Percentiles rank a stretch among this genome's conserved stretches.
Conservation (phyloP, 768 basidiomycete species). For the Termitomyces bulborhizus region DNA sequence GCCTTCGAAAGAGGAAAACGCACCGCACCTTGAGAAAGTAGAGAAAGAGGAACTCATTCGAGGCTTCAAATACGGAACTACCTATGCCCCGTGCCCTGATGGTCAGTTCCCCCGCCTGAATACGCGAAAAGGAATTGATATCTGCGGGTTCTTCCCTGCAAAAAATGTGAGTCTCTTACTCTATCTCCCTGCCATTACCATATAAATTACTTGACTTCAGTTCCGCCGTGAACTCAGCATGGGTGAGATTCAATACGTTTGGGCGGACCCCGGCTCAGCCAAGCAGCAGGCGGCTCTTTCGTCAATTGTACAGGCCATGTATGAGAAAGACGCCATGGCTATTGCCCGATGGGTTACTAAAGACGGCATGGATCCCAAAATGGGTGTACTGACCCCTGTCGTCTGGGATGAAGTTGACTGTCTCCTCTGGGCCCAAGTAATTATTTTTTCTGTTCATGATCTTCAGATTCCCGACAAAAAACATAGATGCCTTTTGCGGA, state of each 20-base stretch:
- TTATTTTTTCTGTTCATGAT: not conserved
- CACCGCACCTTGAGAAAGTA: conserved; percentile 42
- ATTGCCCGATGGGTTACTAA: conserved; percentile 78
- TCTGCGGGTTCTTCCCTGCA: conserved; percentile 74
- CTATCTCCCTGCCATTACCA: not conserved
- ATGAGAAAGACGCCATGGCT: conserved; percentile 56
- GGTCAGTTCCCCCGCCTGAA: conserved; percentile 71
- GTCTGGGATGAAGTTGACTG: conserved; percentile 67
- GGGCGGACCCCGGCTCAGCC: conserved; percentile 61
- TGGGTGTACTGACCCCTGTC: conserved; percentile 70
- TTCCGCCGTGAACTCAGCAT: conserved; percentile 78
- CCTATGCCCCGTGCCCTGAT: conserved; percentile 82
- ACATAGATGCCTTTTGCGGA: conserved; percentile 91
- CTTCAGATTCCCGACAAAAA: not conserved
- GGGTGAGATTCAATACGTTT: conserved; percentile 84
- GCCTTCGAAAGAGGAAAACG: conserved; percentile 24
- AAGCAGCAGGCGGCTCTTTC: conserved; percentile 82
- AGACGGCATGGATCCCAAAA: conserved; percentile 74
- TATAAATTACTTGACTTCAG: conserved; percentile 28
- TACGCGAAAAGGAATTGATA: conserved; percentile 83
- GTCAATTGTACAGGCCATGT: conserved; percentile 82
- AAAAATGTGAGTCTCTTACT: conserved; percentile 45
- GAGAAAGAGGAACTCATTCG: conserved; percentile 75
- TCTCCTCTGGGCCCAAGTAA: conserved; percentile 78
- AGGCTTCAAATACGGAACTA: conserved; percentile 88